Evolutionary conservation across 2,329 filamentous ascomycete species (phyloP), one percentile per base, ranked within the genome.

Genomic region (Cercospora berteroae): DNA sequence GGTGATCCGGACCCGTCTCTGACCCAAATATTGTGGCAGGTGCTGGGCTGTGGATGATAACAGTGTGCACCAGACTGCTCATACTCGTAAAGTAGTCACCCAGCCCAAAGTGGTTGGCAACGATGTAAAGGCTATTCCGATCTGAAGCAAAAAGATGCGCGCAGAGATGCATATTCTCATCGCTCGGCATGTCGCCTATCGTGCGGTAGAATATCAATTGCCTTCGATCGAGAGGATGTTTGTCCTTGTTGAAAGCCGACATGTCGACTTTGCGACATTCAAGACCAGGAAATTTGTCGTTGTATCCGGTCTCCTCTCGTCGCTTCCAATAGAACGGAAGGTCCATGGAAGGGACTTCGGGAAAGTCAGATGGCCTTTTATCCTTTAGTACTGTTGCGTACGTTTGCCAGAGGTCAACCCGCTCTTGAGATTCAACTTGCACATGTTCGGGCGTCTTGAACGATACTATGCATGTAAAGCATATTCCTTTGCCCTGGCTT

Each of bases 91-190:
- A 81, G 6, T 75, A 69, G 42, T 79, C 75, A 25, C 77, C 78
- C 25, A 82, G 75, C 0, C 81, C 81, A n/a, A 84, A 73, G 16
- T 84, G 81, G 23, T 84, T 84, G 2, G 83, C 79, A 2, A 86
- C 80, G 55, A 86, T 75, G 74, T 83, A 83, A 12, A 87, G 76
- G 18, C 83, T 83, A 65, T 87, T 87, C 25, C 83, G 81, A 70
- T 87, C 86, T 36, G 83, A 84, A 0, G 85, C 83, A 71, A 86
- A 88, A 52, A 87, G 77, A 74, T 88, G 86, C 3, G 84, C 85
- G 70, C 83, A 86, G 0, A 85, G 82, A 69, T 87, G 85, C 18
- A 88, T 74, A 69, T 88, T 88, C 33, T 84, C 77, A 67, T 80
- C 74, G 67, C 72, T 31, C 4, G 77, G 73, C 42, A 79, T 69